Conservation (phyloP, 23 red algal species). For the Cyanidioschyzon merolae region DNA sequence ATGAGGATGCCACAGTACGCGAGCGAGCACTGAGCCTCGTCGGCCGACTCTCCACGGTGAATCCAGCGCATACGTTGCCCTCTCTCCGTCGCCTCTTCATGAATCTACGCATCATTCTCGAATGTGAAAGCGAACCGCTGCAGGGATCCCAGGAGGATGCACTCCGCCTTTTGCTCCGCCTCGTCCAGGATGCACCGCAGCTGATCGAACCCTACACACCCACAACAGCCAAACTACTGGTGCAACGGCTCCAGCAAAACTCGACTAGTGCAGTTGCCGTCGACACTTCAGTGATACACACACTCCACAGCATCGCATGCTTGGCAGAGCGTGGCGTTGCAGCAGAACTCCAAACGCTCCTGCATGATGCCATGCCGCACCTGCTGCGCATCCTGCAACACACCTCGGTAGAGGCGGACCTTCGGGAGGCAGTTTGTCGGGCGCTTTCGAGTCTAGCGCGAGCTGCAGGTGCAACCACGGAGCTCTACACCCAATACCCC, state of each 20-base stretch:
- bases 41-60: slow-evolving; percentile 35
- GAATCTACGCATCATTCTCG: slow-evolving; percentile 51
- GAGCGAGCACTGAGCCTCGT: slow-evolving; percentile 47
- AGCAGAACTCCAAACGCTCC: slow-evolving; percentile 42
- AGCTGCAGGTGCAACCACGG: slow-evolving; percentile 50
- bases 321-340: slow-evolving; percentile 31
- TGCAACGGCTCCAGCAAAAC: slow-evolving; percentile 33
- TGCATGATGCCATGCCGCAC: slow-evolving; percentile 43
- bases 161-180: slow-evolving; percentile 46
- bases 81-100: slow-evolving; percentile 45
- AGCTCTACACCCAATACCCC: slow-evolving; percentile 52
- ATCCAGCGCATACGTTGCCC: slow-evolving; percentile 65
- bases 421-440: slow-evolving; percentile 41
- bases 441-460: slow-evolving; percentile 56
- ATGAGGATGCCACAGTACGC: slow-evolving; percentile 54
- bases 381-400: slow-evolving; percentile 52
- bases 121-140: slow-evolving; percentile 42
- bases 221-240: slow-evolving; percentile 38
- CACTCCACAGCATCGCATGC: slow-evolving; percentile 45
- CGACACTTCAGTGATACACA: slow-evolving; percentile 32
- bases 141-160: slow-evolving; percentile 33
- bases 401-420: slow-evolving; percentile 32
- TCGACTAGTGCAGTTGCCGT: slow-evolving; percentile 33
- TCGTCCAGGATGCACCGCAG: slow-evolving; percentile 47
- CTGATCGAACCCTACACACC: slow-evolving; percentile 60